Evolutionary conservation across 2,329 filamentous ascomycete genomes (phyloP), one percentile per base, ranked within the genome.

Genomic region (Colletotrichum tofieldiae): DNA sequence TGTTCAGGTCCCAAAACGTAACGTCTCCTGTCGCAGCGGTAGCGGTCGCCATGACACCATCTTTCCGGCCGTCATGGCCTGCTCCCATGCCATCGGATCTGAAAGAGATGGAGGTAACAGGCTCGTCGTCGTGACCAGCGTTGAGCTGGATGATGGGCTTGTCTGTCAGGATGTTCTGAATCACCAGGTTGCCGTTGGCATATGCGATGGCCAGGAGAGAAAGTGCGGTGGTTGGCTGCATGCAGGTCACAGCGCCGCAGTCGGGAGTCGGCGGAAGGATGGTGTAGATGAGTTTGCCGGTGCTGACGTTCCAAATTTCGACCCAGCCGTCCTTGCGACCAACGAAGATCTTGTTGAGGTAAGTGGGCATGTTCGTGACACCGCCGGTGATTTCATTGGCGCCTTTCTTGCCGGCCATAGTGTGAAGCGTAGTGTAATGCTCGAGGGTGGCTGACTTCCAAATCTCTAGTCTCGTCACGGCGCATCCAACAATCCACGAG

Each of bases 241-340:
- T 85, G 52, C 94, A 94, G 7, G 94, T 97, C n/a, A 98, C 93
- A 18, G 93, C 87, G 58, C 95, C 96, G 76, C 90, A 92, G 64
- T 91, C 88, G 2, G 92, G 86, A 11, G 89, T 89, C 0, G 93
- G 92, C 0, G 96, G 93, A 18, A 96, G 85, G 63, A 99, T 92
- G 2, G 95, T 97, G 82, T 98, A 97, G 37, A 99, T 90, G 65
- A 98, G 87, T 81, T 97, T 98, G 59, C 90, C 95, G 4, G 94
- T 98, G 79, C 93, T 97, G 73, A 99, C 86, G 79, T 99, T 99
- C 96, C 96, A 99, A 62, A 99, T 97, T 79, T 99, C 96, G 11
- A 98, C 92, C 81, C 92, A 93, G 8, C 96, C 96, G 80, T 99
- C 95, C 74, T 89, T 90, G 77, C 94, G 92, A 12, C 94, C 97